Evolutionary conservation across 2,329 filamentous ascomycete genomes (phyloP).

Genomic region (Juglanconis oblonga): DNA sequence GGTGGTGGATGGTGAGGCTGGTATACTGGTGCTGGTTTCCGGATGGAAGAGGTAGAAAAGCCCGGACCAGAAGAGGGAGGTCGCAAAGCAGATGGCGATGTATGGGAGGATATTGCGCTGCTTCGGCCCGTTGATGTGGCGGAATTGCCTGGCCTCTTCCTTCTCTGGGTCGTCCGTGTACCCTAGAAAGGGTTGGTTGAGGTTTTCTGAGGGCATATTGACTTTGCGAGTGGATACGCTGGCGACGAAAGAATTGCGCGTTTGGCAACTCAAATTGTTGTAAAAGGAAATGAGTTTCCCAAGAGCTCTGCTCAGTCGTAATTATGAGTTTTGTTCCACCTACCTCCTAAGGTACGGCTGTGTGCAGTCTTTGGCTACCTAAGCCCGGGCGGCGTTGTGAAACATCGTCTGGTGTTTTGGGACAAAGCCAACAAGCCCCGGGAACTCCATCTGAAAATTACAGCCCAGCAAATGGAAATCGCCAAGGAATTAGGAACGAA

Average conservation of each 20-base stretch:
- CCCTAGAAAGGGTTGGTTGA: slow-evolving; percentile 19
- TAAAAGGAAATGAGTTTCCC: too few relatives aligned
- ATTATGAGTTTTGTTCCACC: neutral
- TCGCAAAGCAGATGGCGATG: slow-evolving; percentile 19
- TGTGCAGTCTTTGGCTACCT: neutral
- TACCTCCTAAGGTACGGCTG: too few relatives aligned
- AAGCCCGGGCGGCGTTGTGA: neutral
- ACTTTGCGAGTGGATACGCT: neutral
- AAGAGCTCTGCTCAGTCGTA: neutral
- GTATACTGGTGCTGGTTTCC: neutral
- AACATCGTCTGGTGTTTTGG: slow-evolving; percentile 12
- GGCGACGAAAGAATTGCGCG: neutral
- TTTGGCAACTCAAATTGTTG: neutral
- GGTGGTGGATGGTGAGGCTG: neutral
- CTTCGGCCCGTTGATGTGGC: neutral
- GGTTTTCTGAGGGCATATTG: neutral
- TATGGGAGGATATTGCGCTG: slow-evolving; percentile 17
- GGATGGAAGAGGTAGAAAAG: slow-evolving; percentile 18
- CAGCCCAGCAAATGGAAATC: neutral
- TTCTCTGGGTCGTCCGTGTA: slow-evolving; percentile 19
- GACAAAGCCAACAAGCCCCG: neutral
- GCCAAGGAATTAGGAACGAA: slow-evolving; percentile 1
- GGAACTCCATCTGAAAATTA: slow-evolving; percentile 1
- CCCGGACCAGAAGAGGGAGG: slow-evolving; percentile 23
- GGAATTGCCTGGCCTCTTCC: slow-evolving; percentile 14